Evolutionary conservation across 768 basidiomycete species (phyloP).

Genomic region (Suillus brevipes): DNA sequence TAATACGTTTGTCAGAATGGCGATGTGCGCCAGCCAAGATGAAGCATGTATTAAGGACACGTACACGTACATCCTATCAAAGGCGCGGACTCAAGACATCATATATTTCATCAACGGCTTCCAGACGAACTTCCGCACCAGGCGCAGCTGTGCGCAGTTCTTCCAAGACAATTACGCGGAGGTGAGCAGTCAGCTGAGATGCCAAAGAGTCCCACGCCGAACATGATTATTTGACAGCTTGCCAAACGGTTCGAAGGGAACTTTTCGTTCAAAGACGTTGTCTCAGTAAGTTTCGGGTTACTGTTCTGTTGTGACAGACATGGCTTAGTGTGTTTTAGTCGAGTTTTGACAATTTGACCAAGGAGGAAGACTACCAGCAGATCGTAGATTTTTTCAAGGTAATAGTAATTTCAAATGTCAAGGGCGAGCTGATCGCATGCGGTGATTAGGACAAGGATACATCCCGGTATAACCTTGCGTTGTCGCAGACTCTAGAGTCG

Average conservation of each 20-base stretch:
- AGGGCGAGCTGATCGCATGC: conserved; percentile 13
- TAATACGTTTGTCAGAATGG: conserved; percentile 28
- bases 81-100: conserved; percentile 61
- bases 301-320: not conserved
- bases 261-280: conserved; percentile 53
- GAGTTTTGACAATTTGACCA: conserved; percentile 53
- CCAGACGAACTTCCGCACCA: conserved; percentile 52
- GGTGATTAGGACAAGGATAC: conserved; percentile 58
- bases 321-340: conserved; percentile 29
- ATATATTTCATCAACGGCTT: conserved; percentile 64
- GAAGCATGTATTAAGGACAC: conserved; percentile 58
- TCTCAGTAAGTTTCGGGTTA: conserved; percentile 44
- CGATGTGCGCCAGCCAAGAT: conserved; percentile 63
- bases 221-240: conserved; percentile 39
- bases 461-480: conserved; percentile 62
- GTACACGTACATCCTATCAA: conserved; percentile 55
- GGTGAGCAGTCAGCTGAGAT: conserved; percentile 38
- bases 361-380: conserved; percentile 61
- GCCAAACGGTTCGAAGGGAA: conserved; percentile 72
- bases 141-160: conserved; percentile 56
- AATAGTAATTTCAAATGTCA: conserved; percentile 17
- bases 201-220: not conserved
- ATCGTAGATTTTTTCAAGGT: conserved; percentile 78
- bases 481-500: conserved; percentile 69
- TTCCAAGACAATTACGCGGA: conserved; percentile 69